These are phyloP conservation scores for Polyplosphaeria fusca DNA, from an alignment of 495 filamentous ascomycete species.

Conservation along the genomic window DNA sequence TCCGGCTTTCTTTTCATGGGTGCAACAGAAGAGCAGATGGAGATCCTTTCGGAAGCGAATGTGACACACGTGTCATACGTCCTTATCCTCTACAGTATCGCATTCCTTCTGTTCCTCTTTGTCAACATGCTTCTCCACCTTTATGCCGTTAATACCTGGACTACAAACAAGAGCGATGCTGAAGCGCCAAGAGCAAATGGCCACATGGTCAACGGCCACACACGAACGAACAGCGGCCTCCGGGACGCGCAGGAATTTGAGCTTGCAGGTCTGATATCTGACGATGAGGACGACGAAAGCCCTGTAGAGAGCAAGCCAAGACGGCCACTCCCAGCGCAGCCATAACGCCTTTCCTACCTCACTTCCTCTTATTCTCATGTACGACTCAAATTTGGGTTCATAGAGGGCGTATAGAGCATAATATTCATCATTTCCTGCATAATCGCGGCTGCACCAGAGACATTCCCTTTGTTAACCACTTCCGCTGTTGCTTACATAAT, in stretches of 20 bases:
- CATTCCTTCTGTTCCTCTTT: constrained; percentile 87
- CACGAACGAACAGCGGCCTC: constrained; percentile 45
- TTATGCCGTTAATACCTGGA: constrained; percentile 64
- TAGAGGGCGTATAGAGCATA: too few species aligned
- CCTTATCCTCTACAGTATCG: constrained; percentile 82
- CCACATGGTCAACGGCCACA: constrained; percentile 54
- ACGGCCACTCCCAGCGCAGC: not conserved
- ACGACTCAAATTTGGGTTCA: too few species aligned
- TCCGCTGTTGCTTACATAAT: too few species aligned
- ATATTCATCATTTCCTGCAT: too few species aligned
- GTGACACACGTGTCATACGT: constrained; percentile 90
- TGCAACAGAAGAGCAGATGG: constrained; percentile 94
- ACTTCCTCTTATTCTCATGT: too few species aligned
- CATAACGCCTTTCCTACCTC: too few species aligned
- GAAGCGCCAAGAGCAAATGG: constrained; percentile 30
- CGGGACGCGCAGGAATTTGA: constrained; percentile 89
- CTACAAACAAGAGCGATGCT: constrained; percentile 16
- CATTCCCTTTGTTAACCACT: too few species aligned
- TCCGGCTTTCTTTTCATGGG: constrained; percentile 97
- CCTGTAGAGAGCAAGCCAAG: constrained; percentile 15
- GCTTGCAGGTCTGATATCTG: constrained; percentile 82
- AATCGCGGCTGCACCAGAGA: too few species aligned
- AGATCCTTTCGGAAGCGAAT: constrained; percentile 63
- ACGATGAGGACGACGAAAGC: constrained; percentile 56
- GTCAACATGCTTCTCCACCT: constrained; percentile 78